phyloP scores from a whole-genome alignment of 306 rosid species.

The Betula pendula region DNA sequence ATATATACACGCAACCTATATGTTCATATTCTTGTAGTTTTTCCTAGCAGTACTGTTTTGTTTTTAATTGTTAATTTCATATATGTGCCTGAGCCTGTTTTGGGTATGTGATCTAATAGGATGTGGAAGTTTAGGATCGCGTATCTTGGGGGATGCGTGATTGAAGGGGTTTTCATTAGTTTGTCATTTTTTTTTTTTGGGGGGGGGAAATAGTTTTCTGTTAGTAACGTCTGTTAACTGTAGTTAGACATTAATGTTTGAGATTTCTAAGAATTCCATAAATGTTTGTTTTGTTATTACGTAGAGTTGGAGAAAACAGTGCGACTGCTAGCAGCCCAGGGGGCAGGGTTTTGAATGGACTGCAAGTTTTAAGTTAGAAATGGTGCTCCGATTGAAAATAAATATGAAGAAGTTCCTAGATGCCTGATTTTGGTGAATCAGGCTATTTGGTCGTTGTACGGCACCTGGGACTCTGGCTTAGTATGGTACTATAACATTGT shows the following conservation, averaged over 20 bases:
- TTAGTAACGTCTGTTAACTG: neutral
- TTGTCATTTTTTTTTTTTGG: conserved; percentile 9
- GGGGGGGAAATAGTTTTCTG: neutral
- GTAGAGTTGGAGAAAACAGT: conserved; percentile 98
- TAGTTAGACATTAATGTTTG: neutral
- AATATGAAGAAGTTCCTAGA: conserved; percentile 76
- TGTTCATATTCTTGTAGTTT: neutral
- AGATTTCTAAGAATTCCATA: conserved; percentile 7
- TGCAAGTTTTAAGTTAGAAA: conserved; percentile 92
- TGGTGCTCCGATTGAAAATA: conserved; percentile 46
- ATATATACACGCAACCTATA: neutral
- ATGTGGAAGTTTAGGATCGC: neutral
- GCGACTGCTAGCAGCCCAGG: conserved; percentile 95
- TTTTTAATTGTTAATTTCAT: neutral
- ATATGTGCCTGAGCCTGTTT: neutral
- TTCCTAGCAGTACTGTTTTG: neutral
- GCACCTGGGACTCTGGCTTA: conserved; percentile 98
- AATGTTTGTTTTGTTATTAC: conserved; percentile 20
- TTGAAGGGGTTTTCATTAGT: neutral
- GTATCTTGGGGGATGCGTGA: neutral
- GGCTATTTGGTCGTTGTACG: conserved; percentile 98
- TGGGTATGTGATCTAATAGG: neutral
- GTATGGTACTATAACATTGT: conserved; percentile 24
- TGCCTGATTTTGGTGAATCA: conserved; percentile 99
- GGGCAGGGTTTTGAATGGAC: conserved; percentile 99